A percentile compares a stretch with the other conserved stretches of the same genome.
Evolutionary conservation across 805 yeast genomes (phyloP).

Genomic region (Ogataea ganodermae): DNA sequence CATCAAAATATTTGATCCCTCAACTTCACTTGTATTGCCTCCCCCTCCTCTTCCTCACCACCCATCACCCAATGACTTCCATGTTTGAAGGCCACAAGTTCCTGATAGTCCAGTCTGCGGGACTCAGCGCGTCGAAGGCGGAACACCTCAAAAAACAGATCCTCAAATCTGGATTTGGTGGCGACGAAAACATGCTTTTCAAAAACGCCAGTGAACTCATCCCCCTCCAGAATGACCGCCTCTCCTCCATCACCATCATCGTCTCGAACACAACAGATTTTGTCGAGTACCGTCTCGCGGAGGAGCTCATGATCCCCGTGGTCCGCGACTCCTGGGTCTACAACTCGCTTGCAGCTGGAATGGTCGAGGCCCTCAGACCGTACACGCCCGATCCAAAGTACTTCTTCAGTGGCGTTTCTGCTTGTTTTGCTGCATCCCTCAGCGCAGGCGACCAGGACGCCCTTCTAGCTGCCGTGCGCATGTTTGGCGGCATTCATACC

Average conservation of each 20-base stretch:
- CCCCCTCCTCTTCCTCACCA: background rate
- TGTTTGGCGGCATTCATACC: slow-evolving; percentile 76
- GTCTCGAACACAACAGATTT: slow-evolving; percentile 55
- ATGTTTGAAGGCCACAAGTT: slow-evolving; percentile 22
- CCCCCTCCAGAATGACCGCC: slow-evolving; percentile 15
- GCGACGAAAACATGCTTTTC: slow-evolving; percentile 15
- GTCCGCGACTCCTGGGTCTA: slow-evolving; percentile 63
- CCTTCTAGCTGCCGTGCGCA: slow-evolving; percentile 65
- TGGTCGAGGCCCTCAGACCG: slow-evolving; percentile 51
- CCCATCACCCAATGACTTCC: background rate
- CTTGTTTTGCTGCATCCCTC: slow-evolving; percentile 55
- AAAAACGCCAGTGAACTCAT: slow-evolving; percentile 18
- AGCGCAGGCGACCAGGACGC: slow-evolving; percentile 61
- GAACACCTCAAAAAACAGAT: slow-evolving; percentile 19
- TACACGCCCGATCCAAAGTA: slow-evolving; percentile 74
- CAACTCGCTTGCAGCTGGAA: slow-evolving; percentile 44
- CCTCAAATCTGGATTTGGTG: slow-evolving; percentile 21
- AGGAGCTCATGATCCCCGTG: slow-evolving; percentile 60
- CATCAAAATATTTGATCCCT: background rate
- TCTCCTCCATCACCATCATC: slow-evolving; percentile 43
- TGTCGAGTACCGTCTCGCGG: slow-evolving; percentile 49
- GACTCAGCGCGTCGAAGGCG: slow-evolving; percentile 14
- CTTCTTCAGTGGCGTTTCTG: slow-evolving; percentile 60
- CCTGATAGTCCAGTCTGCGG: slow-evolving; percentile 20
- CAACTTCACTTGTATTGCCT: background rate